Percentiles rank a stretch among this genome's conserved stretches.
These are phyloP conservation scores for Xylariaceae sp. DNA, from an alignment of 2,329 filamentous ascomycete species.

Conservation along the genomic window DNA sequence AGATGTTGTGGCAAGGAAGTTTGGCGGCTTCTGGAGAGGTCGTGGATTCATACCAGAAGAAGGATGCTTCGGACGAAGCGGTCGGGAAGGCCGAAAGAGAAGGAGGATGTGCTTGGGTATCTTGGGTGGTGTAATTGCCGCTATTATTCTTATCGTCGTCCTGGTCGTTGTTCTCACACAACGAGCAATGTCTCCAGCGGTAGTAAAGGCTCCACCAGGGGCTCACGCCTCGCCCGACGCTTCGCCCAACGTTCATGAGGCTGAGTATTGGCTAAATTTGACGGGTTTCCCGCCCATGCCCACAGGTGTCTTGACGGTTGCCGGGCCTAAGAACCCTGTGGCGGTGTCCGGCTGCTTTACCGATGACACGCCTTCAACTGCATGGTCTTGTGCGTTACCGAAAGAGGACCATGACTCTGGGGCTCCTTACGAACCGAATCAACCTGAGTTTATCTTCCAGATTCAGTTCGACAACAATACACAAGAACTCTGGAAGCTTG, in stretches of 20 bases:
- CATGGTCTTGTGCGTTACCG: conserved; percentile 88
- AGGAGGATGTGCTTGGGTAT: conserved; percentile 66
- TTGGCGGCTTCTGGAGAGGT: conserved; percentile 70
- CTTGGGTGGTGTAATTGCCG: conserved; percentile 55
- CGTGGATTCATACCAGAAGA: conserved; percentile 66
- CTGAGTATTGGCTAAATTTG: conserved; percentile 78
- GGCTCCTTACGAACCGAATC: conserved; percentile 67
- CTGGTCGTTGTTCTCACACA: conserved; percentile 64
- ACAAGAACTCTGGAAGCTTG: conserved; percentile 56
- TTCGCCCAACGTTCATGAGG: conserved; percentile 31
- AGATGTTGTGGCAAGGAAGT: conserved; percentile 63
- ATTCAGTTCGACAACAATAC: conserved; percentile 75
- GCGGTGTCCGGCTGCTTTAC: conserved; percentile 73
- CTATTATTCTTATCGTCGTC: conserved; percentile 64
- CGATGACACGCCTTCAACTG: conserved; percentile 63
- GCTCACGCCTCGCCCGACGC: conserved; percentile 1
- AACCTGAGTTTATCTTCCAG: conserved; percentile 81
- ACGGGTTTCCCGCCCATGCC: conserved; percentile 88
- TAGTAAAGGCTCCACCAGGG: background rate
- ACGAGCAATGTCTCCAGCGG: conserved; percentile 17
- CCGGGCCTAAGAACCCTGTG: conserved; percentile 71
- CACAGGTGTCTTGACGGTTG: conserved; percentile 80
- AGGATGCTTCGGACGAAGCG: conserved; percentile 70
- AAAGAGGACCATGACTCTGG: conserved; percentile 75
- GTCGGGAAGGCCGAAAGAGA: conserved; percentile 68